Conservation (phyloP, 805 yeast genomes). For the Blastobotrys parvus region DNA sequence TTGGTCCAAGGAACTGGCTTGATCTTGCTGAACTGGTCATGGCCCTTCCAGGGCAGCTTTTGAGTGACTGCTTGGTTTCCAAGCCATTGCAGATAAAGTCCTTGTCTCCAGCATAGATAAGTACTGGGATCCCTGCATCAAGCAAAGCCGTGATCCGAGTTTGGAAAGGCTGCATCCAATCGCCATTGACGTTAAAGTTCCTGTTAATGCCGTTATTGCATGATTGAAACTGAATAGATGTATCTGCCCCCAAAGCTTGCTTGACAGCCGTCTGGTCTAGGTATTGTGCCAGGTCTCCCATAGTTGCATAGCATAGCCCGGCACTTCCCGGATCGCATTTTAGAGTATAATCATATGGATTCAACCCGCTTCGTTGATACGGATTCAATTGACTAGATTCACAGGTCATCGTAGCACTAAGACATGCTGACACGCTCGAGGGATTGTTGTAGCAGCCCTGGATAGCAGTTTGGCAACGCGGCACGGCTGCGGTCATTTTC, state of each 20-base stretch:
- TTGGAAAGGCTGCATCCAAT: conserved; percentile 59
- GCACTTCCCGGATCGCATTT: conserved; percentile 46
- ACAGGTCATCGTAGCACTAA: conserved; percentile 81
- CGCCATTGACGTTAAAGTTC: conserved; percentile 54
- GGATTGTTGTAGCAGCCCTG: conserved; percentile 63
- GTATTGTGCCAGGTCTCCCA: conserved; percentile 43
- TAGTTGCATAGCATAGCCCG: conserved; percentile 45
- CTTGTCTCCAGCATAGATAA: conserved; percentile 90
- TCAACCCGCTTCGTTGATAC: conserved; percentile 49
- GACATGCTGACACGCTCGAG: conserved; percentile 60
- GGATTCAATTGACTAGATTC: conserved; percentile 57
- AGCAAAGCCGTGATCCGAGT: conserved; percentile 48
- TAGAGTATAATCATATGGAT: conserved; percentile 57
- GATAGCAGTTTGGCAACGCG: conserved; percentile 56
- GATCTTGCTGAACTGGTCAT: conserved; percentile 38
- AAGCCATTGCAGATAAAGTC: conserved; percentile 91
- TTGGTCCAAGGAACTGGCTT: conserved; percentile 23
- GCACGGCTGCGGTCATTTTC: conserved; percentile 50
- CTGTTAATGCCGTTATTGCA: conserved; percentile 70
- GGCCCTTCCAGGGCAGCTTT: conserved; percentile 55
- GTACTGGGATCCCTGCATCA: conserved; percentile 64
- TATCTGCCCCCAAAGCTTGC: conserved; percentile 57
- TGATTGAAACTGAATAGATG: conserved; percentile 44
- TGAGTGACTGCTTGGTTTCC: conserved; percentile 83
- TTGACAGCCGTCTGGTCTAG: conserved; percentile 48